Evolutionary conservation across 192 early-diverging fungal genomes (phyloP), one percentile per base, ranked within the genome.

Genomic region (Geranomyces variabilis): DNA sequence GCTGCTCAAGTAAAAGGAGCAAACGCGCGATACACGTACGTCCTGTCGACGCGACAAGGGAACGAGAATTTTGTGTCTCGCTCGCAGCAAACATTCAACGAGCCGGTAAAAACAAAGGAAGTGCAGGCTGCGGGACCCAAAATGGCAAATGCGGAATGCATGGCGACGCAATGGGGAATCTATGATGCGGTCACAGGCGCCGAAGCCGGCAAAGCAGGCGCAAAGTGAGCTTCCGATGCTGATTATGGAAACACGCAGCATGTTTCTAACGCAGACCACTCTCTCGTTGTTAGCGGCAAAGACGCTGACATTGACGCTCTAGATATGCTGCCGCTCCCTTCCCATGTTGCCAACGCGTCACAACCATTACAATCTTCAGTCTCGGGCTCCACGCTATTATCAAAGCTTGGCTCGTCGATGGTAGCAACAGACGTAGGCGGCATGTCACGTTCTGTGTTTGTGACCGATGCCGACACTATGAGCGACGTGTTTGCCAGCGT

Each of bases 21-120:
- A 17, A 88, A 88, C 60, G 81, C 79, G 43, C 74, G 71, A 69
- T 88, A 88, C 75, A 69, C 81, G 57, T 73, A 87, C 73, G 67
- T 87, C n/a, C 74, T 77, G 26, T 44, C 63, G 8, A 75, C 60
- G 10, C 63, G 73, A n/a, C 60, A 66, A 7, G 82, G 76, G 70
- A 86, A 84, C 67, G 85, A 88, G 53, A 88, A 86, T 61, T 85
- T 80, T 57, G 75, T 80, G 2, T 75, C 84, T 12, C 49, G 75
- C 10, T 75, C 75, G 8, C 84, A 80, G 76, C 87, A 88, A 65
- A 88, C 87, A n/a, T 72, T 84, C 71, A 78, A 79, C 58, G 45
- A 75, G 6, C 71, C 81, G 13, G 45, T 64, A 28, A 88, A 88
- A 51, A 76, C 47, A 36, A 86, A 87, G 68, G 87, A 88, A 10